phyloP scores from a whole-genome alignment of 805 yeast genomes.

The Kockiozyma suomiensis region DNA sequence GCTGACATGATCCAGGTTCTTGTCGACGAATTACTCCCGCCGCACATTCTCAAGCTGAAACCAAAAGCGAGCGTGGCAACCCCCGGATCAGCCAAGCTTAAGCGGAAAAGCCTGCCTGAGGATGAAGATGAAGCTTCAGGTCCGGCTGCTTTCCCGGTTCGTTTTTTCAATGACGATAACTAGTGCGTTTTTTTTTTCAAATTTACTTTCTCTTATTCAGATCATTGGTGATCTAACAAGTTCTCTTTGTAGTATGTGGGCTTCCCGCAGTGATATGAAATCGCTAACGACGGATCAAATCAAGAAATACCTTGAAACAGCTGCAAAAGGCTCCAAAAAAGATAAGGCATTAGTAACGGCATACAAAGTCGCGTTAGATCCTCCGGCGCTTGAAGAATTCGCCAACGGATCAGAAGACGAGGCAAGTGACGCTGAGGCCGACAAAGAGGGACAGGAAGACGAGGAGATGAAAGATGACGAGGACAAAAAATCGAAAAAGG shows the following conservation, averaged over 20 bases:
- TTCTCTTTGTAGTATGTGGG: constrained; percentile 53
- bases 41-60: constrained; percentile 36
- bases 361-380: constrained; percentile 57
- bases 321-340: constrained; percentile 38
- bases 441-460: constrained; percentile 35
- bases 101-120: constrained; percentile 32
- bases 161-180: constrained; percentile 72
- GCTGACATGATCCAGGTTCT: constrained; percentile 27
- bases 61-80: constrained; percentile 52
- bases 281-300: constrained; percentile 50
- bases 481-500: constrained; percentile 25
- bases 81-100: constrained; percentile 33
- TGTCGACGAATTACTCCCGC: constrained; percentile 35
- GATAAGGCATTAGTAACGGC: constrained; percentile 53
- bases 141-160: constrained; percentile 51
- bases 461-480: constrained; percentile 37
- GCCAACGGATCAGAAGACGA: constrained; percentile 39
- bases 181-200: constrained; percentile 40
- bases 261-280: constrained; percentile 54
- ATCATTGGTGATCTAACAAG: neutral
- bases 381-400: constrained; percentile 53
- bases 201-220: neutral
- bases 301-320: constrained; percentile 43
- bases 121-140: constrained; percentile 18
- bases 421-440: constrained; percentile 41